Base-by-base conservation (phyloP, 2,329 filamentous ascomycete genomes). In the Parasarocladium wereldwijsianum region DNA sequence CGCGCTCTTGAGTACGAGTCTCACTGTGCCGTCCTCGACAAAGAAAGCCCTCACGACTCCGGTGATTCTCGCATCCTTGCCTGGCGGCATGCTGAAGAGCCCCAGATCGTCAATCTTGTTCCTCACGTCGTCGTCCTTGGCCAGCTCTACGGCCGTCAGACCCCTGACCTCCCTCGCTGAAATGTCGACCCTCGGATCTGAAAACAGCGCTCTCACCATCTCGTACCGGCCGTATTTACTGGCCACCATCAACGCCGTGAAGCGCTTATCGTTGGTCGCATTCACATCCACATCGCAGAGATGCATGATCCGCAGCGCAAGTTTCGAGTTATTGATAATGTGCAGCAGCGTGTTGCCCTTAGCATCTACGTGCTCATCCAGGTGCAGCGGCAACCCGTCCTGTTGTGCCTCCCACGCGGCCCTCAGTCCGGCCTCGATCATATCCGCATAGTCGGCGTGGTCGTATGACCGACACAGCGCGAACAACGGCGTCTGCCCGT, bases 151-250 rank as follows among this genome's bases (percentile, higher is more conserved):
- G 6, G 90, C 90, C 6, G 87, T 94, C 42, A 98, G 62, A 0
- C 90, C 90, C 35, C 90, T 72, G 11, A 82, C 57, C 49, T 98
- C 92, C 50, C 79, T 81, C 17, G 86, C 73, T 24, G 78, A 74
- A 10, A 87, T 57, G 47, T 98, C 90, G 4, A 94, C 84, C 41
- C 92, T 66, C 15, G 83, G 71, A 47, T 98, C 90, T 24, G 77
- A 70, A 50, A 93, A 96, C 5, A 98, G 64, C 8, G 77, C 76
- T 34, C 86, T 69, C 12, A 98, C 87, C 63, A 93, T 83, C 43
- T 96, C 90, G 32, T 93, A 79, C 37, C 90, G 73, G 19, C 90
- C 90, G 47, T 96, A 98, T 51, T 98, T 98, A 66, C 87, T 96
- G 6, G 87, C 87, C 37, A 98, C 80, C 90, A 98, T 98, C 33